These are phyloP conservation scores for Fusarium humuli DNA, from an alignment of 2,329 filamentous ascomycete genomes.

Conservation along the genomic window DNA sequence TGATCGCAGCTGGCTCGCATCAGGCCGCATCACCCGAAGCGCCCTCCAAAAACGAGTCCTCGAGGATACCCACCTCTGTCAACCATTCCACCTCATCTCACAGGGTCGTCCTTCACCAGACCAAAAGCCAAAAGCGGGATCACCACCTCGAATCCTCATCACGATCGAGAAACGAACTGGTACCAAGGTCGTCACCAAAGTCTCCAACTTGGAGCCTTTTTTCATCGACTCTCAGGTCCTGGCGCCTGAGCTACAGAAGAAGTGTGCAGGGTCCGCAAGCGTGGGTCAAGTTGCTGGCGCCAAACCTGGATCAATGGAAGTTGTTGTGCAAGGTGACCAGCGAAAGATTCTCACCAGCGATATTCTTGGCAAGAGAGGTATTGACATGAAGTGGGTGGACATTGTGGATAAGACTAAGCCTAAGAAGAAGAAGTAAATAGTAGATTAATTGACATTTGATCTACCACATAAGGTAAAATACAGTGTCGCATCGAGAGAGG, in stretches of 20 bases:
- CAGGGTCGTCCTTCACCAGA: conserved; percentile 17
- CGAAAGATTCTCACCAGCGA: conserved; percentile 32
- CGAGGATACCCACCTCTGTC: conserved; percentile 35
- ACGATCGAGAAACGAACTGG: conserved; percentile 43
- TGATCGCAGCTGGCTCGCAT: conserved; percentile 31
- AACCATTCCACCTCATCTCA: conserved; percentile 37
- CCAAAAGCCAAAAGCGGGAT: conserved; percentile 39
- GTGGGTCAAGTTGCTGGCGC: conserved; percentile 39
- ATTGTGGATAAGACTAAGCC: conserved; percentile 39
- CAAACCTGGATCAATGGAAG: conserved; percentile 38
- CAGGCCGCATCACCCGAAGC: conserved; percentile 34
- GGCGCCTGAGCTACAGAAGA: conserved; percentile 41
- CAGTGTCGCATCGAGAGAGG: background rate
- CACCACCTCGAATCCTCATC: conserved; percentile 31
- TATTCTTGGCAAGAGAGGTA: conserved; percentile 25
- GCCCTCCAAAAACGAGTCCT: conserved; percentile 38
- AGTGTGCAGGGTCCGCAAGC: conserved; percentile 39
- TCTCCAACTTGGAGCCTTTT: conserved; percentile 41
- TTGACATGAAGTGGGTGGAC: conserved; percentile 41
- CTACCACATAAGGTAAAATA: background rate
- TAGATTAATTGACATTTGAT: background rate
- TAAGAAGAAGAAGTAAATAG: conserved; percentile 33
- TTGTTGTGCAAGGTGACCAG: conserved; percentile 42
- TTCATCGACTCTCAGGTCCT: conserved; percentile 38
- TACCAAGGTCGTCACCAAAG: conserved; percentile 42